phyloP scores from a whole-genome alignment of 805 yeast species.

The Lipomyces kockii region DNA sequence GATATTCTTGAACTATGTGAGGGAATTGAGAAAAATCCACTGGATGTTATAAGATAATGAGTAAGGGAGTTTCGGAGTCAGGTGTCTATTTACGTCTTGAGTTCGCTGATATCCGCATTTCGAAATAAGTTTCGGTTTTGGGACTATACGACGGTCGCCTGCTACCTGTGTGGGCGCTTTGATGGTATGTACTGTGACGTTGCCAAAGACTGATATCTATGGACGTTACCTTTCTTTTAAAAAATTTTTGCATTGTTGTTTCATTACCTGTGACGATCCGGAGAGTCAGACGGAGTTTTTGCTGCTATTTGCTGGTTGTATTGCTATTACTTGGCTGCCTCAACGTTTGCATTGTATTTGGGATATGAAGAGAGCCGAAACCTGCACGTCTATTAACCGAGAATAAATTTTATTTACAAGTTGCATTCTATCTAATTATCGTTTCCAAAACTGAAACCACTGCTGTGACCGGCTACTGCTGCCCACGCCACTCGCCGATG shows the following conservation, averaged over 20 bases:
- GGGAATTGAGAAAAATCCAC: slow-evolving; percentile 37
- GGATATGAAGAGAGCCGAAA: background rate
- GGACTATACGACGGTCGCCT: background rate
- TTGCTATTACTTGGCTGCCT: background rate
- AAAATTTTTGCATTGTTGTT: background rate
- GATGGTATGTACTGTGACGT: slow-evolving; percentile 2
- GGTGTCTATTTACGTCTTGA: slow-evolving; percentile 2
- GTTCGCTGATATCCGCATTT: background rate
- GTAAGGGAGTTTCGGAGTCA: background rate
- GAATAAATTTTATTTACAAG: background rate
- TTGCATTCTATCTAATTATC: background rate
- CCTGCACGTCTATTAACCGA: background rate
- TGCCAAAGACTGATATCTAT: background rate
- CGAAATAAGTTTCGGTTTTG: background rate
- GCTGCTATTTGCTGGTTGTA: background rate
- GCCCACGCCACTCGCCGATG: background rate
- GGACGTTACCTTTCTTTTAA: background rate
- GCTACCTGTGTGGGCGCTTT: background rate
- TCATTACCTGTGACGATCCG: background rate
- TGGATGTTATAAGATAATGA: slow-evolving; percentile 24
- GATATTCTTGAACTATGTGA: slow-evolving; percentile 40
- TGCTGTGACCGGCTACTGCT: background rate
- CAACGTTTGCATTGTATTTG: slow-evolving; percentile 2
- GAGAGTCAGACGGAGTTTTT: slow-evolving; percentile 1
- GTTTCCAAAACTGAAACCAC: slow-evolving; percentile 31